Base-by-base conservation (phyloP, 805 yeast genomes). In the Kuraishia hungarica region DNA sequence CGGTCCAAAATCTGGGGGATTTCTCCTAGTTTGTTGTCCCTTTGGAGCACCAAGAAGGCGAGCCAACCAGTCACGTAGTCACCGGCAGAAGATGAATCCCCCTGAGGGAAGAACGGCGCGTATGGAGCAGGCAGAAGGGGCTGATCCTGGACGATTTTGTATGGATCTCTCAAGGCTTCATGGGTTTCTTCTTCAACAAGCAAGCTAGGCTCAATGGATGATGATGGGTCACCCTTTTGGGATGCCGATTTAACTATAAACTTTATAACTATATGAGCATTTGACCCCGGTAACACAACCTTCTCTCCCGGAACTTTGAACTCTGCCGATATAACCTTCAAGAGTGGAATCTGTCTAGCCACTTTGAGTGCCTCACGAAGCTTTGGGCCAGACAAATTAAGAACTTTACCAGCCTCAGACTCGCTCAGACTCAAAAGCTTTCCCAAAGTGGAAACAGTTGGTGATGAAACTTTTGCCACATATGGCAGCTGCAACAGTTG, bases 261-360 rank as follows among this genome's bases (percentile, higher is more conserved):
- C 69, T 92, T 90, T 23, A 94, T 60, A 29, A 82, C 83, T 57
- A 96, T 73, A 69, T 89, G 92, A 8, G 89, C 83, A 52, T 80
- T 79, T 1, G 97, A 82, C 24, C 79, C 77, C 26, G 97, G 86
- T 0, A 91, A 82, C 28, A 88, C 83, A 29, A 73, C 73, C 17
- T 70, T 66, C 73, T 92, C 97, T 39, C 98, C 98, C 2, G 97
- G 93, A 49, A 93, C 97, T 59, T 79, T 78, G 71, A 90, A 90
- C 56, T 80, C 82, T 49, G 96, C 85, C 53, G 80, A 81, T 28
- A 91, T 60, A 17, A 91, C 72, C 62, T 86, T 82, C 52, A 92
- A 69, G 51, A 75, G 70, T 49, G 97, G 97, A 39, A 91, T 80
- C 35, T 77, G 73, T 2, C 79, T 66, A 1, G 92, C 96, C 56